A percentile compares a stretch with the other conserved stretches of the same genome.
Conservation (phyloP, 768 basidiomycete species). For the Goffeauzyma gilvescens region DNA sequence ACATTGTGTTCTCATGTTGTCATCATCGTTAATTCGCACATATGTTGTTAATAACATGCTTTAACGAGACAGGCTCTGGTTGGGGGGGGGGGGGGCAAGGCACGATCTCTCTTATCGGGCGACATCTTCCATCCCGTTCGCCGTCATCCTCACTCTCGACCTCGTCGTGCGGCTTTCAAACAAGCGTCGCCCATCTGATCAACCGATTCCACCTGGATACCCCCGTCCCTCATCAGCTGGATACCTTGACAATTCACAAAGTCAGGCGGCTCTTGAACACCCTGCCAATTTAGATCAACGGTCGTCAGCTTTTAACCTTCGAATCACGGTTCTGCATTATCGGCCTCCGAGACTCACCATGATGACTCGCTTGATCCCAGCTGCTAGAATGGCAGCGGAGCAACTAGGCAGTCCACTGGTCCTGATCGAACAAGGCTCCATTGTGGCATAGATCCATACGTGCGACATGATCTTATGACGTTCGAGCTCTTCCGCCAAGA, state of each 20-base stretch:
- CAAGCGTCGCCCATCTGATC: constrained; percentile 57
- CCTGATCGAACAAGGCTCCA: constrained; percentile 85
- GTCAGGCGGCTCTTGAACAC: constrained; percentile 76
- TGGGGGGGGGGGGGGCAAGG: too few relatives aligned
- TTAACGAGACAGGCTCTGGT: too few relatives aligned
- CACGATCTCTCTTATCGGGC: too few relatives aligned
- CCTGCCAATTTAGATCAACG: constrained; percentile 27
- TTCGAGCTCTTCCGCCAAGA: constrained; percentile 1
- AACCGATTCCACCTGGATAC: constrained; percentile 24
- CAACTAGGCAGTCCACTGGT: constrained; percentile 75
- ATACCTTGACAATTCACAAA: constrained; percentile 89
- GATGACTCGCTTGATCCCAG: constrained; percentile 51
- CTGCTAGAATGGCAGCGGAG: constrained; percentile 58
- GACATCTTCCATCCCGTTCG: too few relatives aligned
- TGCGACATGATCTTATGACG: constrained; percentile 39
- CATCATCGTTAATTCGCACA: too few relatives aligned
- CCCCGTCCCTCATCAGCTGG: constrained; percentile 34
- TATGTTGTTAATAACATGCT: too few relatives aligned
- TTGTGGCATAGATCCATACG: constrained; percentile 74
- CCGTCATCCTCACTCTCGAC: too few relatives aligned
- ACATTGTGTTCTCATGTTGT: too few relatives aligned
- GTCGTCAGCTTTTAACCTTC: neutral
- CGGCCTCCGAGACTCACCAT: constrained; percentile 36
- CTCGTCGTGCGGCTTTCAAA: constrained; percentile 55
- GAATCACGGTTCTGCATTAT: neutral